A percentile compares a stretch with the other conserved stretches of the same genome.
Evolutionary conservation across 2,329 filamentous ascomycete genomes (phyloP).

Genomic region (Knufia fluminis): DNA sequence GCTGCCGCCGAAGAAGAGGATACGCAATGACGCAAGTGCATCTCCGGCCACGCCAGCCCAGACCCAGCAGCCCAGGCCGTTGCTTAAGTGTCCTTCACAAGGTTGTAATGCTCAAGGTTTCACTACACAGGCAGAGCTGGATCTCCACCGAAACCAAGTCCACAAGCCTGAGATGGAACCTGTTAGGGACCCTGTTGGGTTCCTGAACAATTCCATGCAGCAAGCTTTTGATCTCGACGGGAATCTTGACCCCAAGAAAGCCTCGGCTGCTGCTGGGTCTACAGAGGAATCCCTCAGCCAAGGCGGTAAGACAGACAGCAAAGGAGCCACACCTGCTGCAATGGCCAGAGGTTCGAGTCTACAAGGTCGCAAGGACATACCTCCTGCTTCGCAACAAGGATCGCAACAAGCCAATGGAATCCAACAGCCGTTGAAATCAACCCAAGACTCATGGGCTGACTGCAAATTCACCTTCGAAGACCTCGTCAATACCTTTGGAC

Average conservation of each 20-base stretch:
- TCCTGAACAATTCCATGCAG: conserved; percentile 44
- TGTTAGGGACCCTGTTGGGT: conserved; percentile 48
- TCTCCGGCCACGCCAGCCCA: conserved; percentile 22
- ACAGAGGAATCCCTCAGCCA: conserved; percentile 2
- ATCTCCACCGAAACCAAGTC: conserved; percentile 44
- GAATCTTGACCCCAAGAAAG: conserved; percentile 27
- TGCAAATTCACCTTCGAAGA: conserved; percentile 18
- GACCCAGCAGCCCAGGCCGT: conserved; percentile 29
- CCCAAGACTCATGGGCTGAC: conserved; percentile 17
- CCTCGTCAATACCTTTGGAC: conserved; percentile 17
- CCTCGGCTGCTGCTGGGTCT: not conserved
- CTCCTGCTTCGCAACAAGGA: not conserved
- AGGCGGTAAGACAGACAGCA: conserved; percentile 14
- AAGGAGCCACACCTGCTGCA: conserved; percentile 13
- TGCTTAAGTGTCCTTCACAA: conserved; percentile 45
- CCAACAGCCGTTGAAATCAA: conserved; percentile 1
- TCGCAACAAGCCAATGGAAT: not conserved
- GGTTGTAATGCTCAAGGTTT: conserved; percentile 50
- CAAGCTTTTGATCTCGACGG: conserved; percentile 41
- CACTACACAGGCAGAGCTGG: conserved; percentile 44
- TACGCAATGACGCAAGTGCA: conserved; percentile 38
- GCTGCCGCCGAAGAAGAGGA: conserved; percentile 46
- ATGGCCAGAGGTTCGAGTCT: conserved; percentile 17
- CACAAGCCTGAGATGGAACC: conserved; percentile 42
- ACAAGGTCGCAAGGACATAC: not conserved